Percentiles rank a stretch among this genome's conserved stretches.
phyloP scores from a whole-genome alignment of 768 basidiomycete genomes.

The Coprinopsis marcescibilis region DNA sequence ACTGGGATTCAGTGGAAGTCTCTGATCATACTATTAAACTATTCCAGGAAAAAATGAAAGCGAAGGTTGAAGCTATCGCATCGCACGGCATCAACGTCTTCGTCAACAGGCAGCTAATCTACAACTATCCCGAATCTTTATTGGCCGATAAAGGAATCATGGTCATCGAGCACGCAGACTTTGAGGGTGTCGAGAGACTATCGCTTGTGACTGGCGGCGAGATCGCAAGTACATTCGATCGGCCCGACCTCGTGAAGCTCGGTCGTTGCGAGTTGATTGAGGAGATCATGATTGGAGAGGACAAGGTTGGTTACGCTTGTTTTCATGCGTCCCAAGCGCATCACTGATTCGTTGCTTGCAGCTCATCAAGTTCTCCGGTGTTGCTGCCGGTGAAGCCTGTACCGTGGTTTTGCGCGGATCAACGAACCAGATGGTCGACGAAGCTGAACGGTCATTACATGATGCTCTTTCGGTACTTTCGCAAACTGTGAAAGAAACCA shows the following conservation, averaged over 20 bases:
- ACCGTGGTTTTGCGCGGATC: slow-evolving; percentile 97
- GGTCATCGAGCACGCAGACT: slow-evolving; percentile 97
- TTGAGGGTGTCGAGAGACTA: slow-evolving; percentile 95
- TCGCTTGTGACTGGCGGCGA: slow-evolving; percentile 97
- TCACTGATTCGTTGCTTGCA: slow-evolving; percentile 24
- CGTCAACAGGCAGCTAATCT: slow-evolving; percentile 96
- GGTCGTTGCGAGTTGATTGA: slow-evolving; percentile 93
- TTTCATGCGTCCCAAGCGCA: background rate
- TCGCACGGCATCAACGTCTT: slow-evolving; percentile 94
- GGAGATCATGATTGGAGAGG: slow-evolving; percentile 99
- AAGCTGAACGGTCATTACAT: slow-evolving; percentile 95
- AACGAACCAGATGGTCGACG: slow-evolving; percentile 98
- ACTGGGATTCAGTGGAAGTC: background rate
- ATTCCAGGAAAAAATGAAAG: slow-evolving; percentile 97
- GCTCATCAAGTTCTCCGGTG: slow-evolving; percentile 99
- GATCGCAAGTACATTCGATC: slow-evolving; percentile 92
- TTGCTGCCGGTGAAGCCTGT: slow-evolving; percentile 95
- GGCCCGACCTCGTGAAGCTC: slow-evolving; percentile 87
- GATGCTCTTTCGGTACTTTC: slow-evolving; percentile 96
- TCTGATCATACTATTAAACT: background rate
- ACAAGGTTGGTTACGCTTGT: slow-evolving; percentile 61
- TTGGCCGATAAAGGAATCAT: slow-evolving; percentile 93
- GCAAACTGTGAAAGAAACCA: slow-evolving; percentile 96
- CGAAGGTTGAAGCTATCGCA: slow-evolving; percentile 92
- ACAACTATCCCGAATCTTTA: slow-evolving; percentile 97